Conservation (phyloP, 2,329 filamentous ascomycete genomes). For the Exophiala sideris region DNA sequence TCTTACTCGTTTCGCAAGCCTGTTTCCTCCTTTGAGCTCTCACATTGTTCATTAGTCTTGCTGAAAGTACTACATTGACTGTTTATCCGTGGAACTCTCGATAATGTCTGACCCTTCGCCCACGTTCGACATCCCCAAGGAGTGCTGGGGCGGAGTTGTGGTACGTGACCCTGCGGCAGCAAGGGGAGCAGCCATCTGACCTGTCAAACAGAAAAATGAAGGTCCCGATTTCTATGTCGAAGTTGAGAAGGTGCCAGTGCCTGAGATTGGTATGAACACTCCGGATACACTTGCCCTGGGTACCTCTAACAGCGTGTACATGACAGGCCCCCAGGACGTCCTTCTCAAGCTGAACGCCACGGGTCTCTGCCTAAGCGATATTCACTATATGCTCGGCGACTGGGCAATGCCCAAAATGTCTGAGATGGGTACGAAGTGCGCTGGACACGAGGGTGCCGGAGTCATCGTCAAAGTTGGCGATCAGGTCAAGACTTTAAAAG, state of each 20-base stretch:
- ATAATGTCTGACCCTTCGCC: constrained; percentile 21
- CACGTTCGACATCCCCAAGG: constrained; percentile 29
- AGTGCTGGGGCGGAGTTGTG: constrained; percentile 26
- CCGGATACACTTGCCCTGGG: background rate
- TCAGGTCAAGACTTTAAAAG: constrained; percentile 51
- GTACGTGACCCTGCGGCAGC: constrained; percentile 5
- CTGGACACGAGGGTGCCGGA: constrained; percentile 57
- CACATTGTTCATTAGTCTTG: no score
- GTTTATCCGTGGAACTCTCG: background rate
- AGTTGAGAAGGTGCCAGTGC: constrained; percentile 28
- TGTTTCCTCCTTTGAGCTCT: no score
- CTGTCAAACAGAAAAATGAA: constrained; percentile 23
- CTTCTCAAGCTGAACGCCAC: constrained; percentile 57
- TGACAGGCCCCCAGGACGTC: constrained; percentile 51
- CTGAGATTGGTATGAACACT: constrained; percentile 24
- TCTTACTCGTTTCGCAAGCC: no score
- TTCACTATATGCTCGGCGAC: constrained; percentile 58
- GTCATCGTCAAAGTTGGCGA: constrained; percentile 56
- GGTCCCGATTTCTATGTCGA: constrained; percentile 28
- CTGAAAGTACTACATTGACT: background rate
- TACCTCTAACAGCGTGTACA: background rate
- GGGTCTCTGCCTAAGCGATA: constrained; percentile 56
- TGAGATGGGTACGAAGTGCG: constrained; percentile 42
- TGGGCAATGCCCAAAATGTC: constrained; percentile 49
- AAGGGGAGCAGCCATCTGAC: no score